phyloP scores from a whole-genome alignment of 2,329 filamentous ascomycete genomes.

The Sclerotinia subarctica region DNA sequence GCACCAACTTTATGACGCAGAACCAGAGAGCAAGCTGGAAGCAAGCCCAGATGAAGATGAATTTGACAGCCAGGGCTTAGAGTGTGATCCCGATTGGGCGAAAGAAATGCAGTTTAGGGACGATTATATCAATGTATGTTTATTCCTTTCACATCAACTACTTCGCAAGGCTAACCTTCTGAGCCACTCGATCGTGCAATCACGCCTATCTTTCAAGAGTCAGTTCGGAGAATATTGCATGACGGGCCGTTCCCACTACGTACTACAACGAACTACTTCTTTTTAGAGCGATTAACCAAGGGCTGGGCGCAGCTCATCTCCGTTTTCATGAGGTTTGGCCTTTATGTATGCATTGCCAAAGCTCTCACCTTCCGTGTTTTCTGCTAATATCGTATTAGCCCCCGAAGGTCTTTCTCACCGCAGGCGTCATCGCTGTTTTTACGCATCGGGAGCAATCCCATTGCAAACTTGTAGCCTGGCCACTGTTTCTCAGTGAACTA shows the following conservation, averaged over 20 bases:
- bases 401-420: conserved; percentile 21
- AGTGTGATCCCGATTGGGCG: conserved; percentile 27
- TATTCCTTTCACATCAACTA: background rate
- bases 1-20: background rate
- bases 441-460: conserved; percentile 46
- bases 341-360: conserved; percentile 24
- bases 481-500: conserved; percentile 52
- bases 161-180: conserved; percentile 21
- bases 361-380: conserved; percentile 40
- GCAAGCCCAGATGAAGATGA: conserved; percentile 29
- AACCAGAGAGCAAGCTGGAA: conserved; percentile 9
- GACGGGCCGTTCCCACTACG: conserved; percentile 3
- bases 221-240: conserved; percentile 25
- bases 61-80: conserved; percentile 32
- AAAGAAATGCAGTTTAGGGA: conserved; percentile 29
- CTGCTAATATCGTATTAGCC: conserved; percentile 43
- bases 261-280: background rate
- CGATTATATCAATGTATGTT: conserved; percentile 29
- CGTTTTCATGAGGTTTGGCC: conserved; percentile 27
- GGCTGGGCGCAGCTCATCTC: conserved; percentile 8
- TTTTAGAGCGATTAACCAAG: conserved; percentile 22
- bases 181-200: conserved; percentile 29
- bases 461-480: conserved; percentile 46
- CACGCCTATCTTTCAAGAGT: conserved; percentile 21
- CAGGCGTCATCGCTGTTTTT: conserved; percentile 34